phyloP scores from a whole-genome alignment of 1,139 yeast genomes.

The Debaryomyces fabryi region DNA sequence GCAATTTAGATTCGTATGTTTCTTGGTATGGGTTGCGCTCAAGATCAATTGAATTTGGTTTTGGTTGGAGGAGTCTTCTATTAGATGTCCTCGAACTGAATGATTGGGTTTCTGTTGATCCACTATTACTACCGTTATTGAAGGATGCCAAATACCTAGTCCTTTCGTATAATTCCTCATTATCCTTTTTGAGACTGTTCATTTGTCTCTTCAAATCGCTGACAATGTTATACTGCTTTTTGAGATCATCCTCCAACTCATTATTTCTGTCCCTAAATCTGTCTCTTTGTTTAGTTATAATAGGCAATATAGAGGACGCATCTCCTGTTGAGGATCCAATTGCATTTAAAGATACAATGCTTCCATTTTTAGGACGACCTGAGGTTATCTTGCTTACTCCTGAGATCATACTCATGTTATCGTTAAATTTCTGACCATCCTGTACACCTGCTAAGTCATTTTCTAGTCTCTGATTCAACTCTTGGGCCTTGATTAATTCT shows the following conservation, averaged over 20 bases:
- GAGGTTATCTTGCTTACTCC: constrained; percentile 53
- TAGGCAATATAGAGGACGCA: constrained; percentile 68
- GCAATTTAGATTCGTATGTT: constrained; percentile 75
- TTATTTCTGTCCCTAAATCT: constrained; percentile 79
- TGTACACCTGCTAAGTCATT: constrained; percentile 63
- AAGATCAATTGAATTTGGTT: constrained; percentile 47
- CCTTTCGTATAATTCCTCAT: constrained; percentile 77
- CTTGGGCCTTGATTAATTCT: constrained; percentile 38
- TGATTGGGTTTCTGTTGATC: constrained; percentile 15
- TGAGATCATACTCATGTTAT: constrained; percentile 71
- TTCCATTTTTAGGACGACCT: constrained; percentile 29
- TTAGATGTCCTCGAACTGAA: constrained; percentile 18
- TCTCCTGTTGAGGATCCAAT: constrained; percentile 26
- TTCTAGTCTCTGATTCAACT: constrained; percentile 65
- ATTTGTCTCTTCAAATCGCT: constrained; percentile 68
- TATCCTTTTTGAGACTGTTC: constrained; percentile 67
- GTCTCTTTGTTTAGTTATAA: constrained; percentile 92
- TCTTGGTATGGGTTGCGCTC: constrained; percentile 60
- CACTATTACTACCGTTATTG: constrained; percentile 20
- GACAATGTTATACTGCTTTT: constrained; percentile 56
- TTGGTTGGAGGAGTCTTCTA: constrained; percentile 34
- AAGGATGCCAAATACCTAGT: constrained; percentile 73
- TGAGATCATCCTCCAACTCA: constrained; percentile 81
- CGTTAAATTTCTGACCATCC: constrained; percentile 49
- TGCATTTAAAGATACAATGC: constrained; percentile 39